Base-by-base conservation (phyloP, 768 basidiomycete species). In the Boletus insuetus region DNA sequence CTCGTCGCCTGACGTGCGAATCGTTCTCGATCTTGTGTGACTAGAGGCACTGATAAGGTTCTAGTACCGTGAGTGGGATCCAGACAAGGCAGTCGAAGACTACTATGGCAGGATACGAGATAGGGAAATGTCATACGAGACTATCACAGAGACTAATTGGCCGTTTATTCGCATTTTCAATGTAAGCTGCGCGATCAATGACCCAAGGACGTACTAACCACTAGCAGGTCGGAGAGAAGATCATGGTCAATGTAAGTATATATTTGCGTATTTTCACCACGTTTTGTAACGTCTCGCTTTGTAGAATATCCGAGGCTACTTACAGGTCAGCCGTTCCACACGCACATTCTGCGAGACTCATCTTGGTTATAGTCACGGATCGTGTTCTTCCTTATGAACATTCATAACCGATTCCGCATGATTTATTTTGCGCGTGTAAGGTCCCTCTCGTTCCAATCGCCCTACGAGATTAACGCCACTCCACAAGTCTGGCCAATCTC, bases 331-430 rank as follows among this genome's bases (percentile, higher is more conserved):
- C 58, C n/a, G 31, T 16, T 31, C 26, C 38, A 13, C n/a, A 37
- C 34, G 16, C 19, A 32, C 20, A 29, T 17, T 42, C 31, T 19
- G 1, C 26, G 20, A 47, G 20, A 43, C 55, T 62, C 8, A 61
- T 49, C 46, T 40, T 50, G 1, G 38, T 47, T 63, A 16, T 72
- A 98, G 86, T 93, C 93, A 3, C 78, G 96, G 56, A 94, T 98
- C 55, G 91, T 98, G 24, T 99, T 98, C 79, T 98, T 97, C 79
- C 78, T 99, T 43, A 98, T 98, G 97, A 99, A 99, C 70, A 98
- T 99, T 46, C 96, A 99, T 74, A 98, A 94, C 65, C 80, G 82
- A 58, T 90, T 86, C 68, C 81, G 96, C 20, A 94, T 88, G 45
- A 99, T 99, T 59, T 98, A 95, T 72, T 98, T 99, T 73, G 96